Base-by-base conservation (phyloP, 352 stramenopile genomes). In the Pythium scleroteichum region DNA sequence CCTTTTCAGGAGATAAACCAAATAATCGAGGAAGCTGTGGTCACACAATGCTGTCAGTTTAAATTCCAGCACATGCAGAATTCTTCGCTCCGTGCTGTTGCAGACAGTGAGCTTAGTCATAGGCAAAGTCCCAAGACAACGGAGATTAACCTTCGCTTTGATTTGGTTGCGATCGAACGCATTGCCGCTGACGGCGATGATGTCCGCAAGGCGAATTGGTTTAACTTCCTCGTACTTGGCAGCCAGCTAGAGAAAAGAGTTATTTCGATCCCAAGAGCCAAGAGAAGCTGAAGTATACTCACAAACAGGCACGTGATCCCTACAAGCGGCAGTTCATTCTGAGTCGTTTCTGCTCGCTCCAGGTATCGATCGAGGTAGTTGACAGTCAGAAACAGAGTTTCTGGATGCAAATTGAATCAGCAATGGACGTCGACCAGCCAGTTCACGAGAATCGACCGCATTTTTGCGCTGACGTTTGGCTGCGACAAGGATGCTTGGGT, bases 221-320 rank as follows among this genome's bases (percentile, higher is more conserved):
- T 99, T 99, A 53, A 99, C 99, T 73, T 99, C 97, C 70, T 99
- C 98, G 75, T 99, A 99, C 82, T 99, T 99, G 23, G 96, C 97
- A 13, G 97, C 97, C 55, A 99, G 92, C 64, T 75, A 20, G 10
- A 35, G 29, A 13, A 17, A 13, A 22, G 13, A 44, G 38, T 17
- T 20, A 44, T n/a, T 20, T 17, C 38, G 8, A 19, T n/a, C 17
- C 4, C 8, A 10, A 19, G 27, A 22, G n/a, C 48, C 42, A 16
- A 46, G 13, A 16, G 16, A 14, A n/a, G n/a, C n/a, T n/a, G n/a
- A 12, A 8, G 26, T 27, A 12, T 9, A 61, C 69, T 46, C 48
- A 90, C 74, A 59, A 99, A 84, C 57, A 99, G 88, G 41, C 90
- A 85, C 4, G 96, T 96, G 35, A 99, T 87, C 26, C 97, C 96